Evolutionary conservation across 1,284 basidiomycete species (phyloP).

Genomic region (Sparassis latifolia): DNA sequence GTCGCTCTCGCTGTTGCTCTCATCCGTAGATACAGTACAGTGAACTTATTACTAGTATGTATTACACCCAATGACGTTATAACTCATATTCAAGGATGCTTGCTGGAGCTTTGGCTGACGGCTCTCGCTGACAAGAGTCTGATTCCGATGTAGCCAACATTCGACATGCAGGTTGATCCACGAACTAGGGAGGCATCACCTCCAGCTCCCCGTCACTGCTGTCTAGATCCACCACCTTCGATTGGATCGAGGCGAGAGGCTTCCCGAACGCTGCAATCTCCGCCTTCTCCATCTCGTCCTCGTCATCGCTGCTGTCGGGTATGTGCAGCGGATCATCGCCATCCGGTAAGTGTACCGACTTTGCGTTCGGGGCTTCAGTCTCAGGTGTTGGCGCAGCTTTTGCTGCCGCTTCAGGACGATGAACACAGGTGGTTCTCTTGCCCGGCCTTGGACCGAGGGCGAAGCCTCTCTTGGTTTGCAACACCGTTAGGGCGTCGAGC

Average conservation of each 20-base stretch:
- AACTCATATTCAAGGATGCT: too few relatives aligned
- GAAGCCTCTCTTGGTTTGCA: conserved; percentile 44
- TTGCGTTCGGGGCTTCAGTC: background rate
- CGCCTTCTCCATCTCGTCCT: conserved; percentile 16
- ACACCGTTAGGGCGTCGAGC: conserved; percentile 45
- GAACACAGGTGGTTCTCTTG: conserved; percentile 28
- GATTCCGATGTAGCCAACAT: too few relatives aligned
- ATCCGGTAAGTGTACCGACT: too few relatives aligned
- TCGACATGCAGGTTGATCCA: background rate
- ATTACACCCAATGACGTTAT: too few relatives aligned
- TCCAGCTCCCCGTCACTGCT: conserved; percentile 21
- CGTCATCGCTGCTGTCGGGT: conserved; percentile 17
- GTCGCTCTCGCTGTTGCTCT: too few relatives aligned
- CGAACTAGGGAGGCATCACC: background rate
- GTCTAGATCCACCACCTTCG: conserved; percentile 21
- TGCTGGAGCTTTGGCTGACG: too few relatives aligned
- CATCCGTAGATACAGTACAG: too few relatives aligned
- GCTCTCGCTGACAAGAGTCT: too few relatives aligned
- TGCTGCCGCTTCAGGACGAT: conserved; percentile 8
- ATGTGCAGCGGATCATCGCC: conserved; percentile 9
- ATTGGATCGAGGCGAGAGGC: conserved; percentile 5
- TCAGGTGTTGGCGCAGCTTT: background rate
- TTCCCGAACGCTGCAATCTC: conserved; percentile 16
- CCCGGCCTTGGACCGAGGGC: conserved; percentile 51
- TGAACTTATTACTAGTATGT: too few relatives aligned